Conservation (phyloP, 768 basidiomycete genomes). For the Boletus reticulatus region DNA sequence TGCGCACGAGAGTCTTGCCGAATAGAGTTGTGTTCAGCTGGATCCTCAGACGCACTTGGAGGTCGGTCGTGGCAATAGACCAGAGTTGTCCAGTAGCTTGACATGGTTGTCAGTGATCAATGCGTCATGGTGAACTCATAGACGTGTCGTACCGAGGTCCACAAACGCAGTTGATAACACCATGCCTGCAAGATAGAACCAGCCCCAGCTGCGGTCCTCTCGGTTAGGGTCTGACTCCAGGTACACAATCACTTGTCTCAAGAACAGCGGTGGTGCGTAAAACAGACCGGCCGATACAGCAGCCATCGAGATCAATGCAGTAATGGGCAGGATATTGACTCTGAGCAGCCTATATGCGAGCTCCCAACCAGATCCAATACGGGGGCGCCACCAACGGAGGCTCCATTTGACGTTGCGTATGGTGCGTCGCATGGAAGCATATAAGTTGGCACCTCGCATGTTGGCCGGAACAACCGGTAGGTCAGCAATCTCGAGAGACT, state of each 20-base stretch:
- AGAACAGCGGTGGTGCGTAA: slow-evolving; percentile 62
- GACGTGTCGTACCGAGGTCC: slow-evolving; percentile 39
- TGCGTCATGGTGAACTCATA: neutral
- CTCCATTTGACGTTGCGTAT: slow-evolving; percentile 50
- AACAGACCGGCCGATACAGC: slow-evolving; percentile 57
- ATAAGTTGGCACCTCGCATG: slow-evolving; percentile 69
- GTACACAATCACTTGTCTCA: slow-evolving; percentile 59
- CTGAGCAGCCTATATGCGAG: slow-evolving; percentile 60
- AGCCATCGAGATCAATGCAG: slow-evolving; percentile 48
- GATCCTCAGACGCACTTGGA: slow-evolving; percentile 68
- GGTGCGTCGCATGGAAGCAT: slow-evolving; percentile 58
- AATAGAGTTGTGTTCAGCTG: slow-evolving; percentile 86
- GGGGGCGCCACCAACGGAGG: slow-evolving; percentile 57
- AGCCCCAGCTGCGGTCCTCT: slow-evolving; percentile 64
- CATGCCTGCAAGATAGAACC: slow-evolving; percentile 60
- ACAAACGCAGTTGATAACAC: slow-evolving; percentile 43
- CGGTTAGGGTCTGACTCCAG: slow-evolving; percentile 62
- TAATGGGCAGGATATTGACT: slow-evolving; percentile 48
- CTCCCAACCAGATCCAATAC: slow-evolving; percentile 60
- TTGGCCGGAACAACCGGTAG: slow-evolving; percentile 75
- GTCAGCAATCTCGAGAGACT: slow-evolving; percentile 82
- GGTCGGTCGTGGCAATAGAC: slow-evolving; percentile 63
- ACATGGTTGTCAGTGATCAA: slow-evolving; percentile 6
- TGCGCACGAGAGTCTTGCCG: slow-evolving; percentile 82
- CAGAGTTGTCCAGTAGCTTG: slow-evolving; percentile 68